These are phyloP conservation scores for Pyracantha coccinea DNA, from an alignment of 331 rosid species.

Conservation along the genomic window DNA sequence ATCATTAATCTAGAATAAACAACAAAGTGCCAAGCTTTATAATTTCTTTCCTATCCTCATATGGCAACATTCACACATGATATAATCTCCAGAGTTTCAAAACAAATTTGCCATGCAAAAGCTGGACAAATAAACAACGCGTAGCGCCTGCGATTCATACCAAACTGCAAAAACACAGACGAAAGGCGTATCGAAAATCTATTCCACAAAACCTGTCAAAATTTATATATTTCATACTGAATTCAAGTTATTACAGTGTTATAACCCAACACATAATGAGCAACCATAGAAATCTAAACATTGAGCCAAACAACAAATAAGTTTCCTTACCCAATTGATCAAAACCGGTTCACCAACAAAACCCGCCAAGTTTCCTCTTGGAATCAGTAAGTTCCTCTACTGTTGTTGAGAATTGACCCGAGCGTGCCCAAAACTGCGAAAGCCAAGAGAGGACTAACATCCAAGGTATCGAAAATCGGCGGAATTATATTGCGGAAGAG, in stretches of 20 bases:
- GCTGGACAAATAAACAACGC: background rate
- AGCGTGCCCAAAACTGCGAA: slow-evolving; percentile 49
- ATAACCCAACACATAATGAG: background rate
- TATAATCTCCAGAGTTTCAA: background rate
- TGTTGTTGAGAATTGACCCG: slow-evolving; percentile 37
- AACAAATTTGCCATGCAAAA: background rate
- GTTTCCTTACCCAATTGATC: background rate
- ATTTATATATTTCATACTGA: background rate
- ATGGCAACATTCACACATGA: background rate
- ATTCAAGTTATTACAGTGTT: background rate
- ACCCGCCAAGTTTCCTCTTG: background rate
- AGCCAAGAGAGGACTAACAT: slow-evolving; percentile 52
- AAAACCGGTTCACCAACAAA: background rate
- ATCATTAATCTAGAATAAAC: background rate
- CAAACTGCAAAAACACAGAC: background rate
- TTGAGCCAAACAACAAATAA: background rate
- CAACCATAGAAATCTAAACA: background rate
- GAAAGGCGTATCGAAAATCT: background rate
- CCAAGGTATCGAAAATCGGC: slow-evolving; percentile 47
- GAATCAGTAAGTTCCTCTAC: slow-evolving; percentile 22
- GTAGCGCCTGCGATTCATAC: background rate
- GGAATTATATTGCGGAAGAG: slow-evolving; percentile 54
- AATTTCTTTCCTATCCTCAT: background rate
- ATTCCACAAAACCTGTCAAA: background rate
- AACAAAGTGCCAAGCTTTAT: background rate